phyloP scores from a whole-genome alignment of 306 rosid genomes.

The Vigna nakashimae region DNA sequence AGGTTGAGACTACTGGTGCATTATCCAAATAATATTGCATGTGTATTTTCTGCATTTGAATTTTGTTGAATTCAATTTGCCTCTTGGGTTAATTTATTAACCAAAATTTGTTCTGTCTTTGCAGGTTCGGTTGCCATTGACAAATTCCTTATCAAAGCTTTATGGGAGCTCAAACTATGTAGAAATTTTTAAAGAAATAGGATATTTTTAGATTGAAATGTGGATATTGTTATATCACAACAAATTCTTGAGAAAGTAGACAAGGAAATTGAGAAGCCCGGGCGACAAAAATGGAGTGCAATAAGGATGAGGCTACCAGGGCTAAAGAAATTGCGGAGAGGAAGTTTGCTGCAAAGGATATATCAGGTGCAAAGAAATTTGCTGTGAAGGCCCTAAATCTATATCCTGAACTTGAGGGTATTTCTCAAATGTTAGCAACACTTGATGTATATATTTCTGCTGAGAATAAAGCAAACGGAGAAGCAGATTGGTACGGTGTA shows the following conservation, averaged over 20 bases:
- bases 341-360: slow-evolving; percentile 75
- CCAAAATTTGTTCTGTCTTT: slow-evolving; percentile 19
- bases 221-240: slow-evolving; percentile 30
- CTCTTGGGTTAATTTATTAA: slow-evolving; percentile 17
- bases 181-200: slow-evolving; percentile 28
- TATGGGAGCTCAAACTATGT: slow-evolving; percentile 32
- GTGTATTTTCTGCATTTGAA: slow-evolving; percentile 28
- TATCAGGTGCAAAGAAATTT: slow-evolving; percentile 77
- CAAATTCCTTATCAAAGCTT: slow-evolving; percentile 13
- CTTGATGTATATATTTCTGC: slow-evolving; percentile 81
- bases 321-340: slow-evolving; percentile 87
- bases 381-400: slow-evolving; percentile 83
- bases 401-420: slow-evolving; percentile 83
- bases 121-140: slow-evolving; percentile 37
- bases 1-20: not conserved
- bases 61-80: slow-evolving; percentile 32
- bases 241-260: slow-evolving; percentile 36
- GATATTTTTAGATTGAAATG: slow-evolving; percentile 39
- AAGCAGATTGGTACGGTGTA: slow-evolving; percentile 88
- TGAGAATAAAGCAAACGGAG: slow-evolving; percentile 72
- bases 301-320: slow-evolving; percentile 87
- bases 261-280: slow-evolving; percentile 6
- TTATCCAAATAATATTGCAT: not conserved
- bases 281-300: slow-evolving; percentile 79
- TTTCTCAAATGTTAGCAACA: slow-evolving; percentile 80